Conservation (phyloP, 1,284 basidiomycete species). For the Fomitopsis betulina region DNA sequence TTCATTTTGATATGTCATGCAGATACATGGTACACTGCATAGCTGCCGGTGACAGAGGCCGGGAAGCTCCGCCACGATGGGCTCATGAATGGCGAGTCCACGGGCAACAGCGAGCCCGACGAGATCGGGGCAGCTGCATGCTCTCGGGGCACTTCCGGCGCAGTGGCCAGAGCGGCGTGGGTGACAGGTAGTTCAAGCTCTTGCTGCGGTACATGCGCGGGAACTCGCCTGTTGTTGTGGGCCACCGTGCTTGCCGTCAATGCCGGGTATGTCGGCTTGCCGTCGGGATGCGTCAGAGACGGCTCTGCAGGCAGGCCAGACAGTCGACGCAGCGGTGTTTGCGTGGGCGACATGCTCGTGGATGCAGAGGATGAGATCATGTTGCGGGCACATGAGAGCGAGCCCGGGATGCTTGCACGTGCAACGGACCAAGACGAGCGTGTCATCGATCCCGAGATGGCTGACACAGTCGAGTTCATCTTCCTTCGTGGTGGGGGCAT, state of each 20-base stretch:
- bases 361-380: conserved; percentile 7
- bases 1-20: no score
- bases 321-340: conserved; percentile 19
- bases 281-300: conserved; percentile 58
- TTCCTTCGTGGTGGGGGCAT: conserved; percentile 29
- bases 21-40: no score
- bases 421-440: conserved; percentile 39
- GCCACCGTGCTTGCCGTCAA: conserved; percentile 20
- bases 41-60: no score
- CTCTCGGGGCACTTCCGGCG: conserved; percentile 59
- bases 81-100: conserved; percentile 13
- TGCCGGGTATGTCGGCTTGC: conserved; percentile 30
- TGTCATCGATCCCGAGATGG: conserved; percentile 26
- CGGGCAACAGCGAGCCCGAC: conserved; percentile 9
- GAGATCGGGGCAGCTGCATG: conserved; percentile 41
- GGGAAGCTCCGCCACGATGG: no score
- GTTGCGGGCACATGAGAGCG: not conserved
- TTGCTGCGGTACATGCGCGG: conserved; percentile 47
- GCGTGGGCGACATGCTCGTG: conserved; percentile 16
- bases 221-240: conserved; percentile 17
- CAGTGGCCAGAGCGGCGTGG: conserved; percentile 40
- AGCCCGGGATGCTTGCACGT: conserved; percentile 28
- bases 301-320: conserved; percentile 27
- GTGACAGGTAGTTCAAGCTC: conserved; percentile 46
- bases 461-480: conserved; percentile 25